Evolutionary conservation across 345 rosid species (phyloP), one percentile per base, ranked within the genome.

Genomic region (Rhizophora mangle): DNA sequence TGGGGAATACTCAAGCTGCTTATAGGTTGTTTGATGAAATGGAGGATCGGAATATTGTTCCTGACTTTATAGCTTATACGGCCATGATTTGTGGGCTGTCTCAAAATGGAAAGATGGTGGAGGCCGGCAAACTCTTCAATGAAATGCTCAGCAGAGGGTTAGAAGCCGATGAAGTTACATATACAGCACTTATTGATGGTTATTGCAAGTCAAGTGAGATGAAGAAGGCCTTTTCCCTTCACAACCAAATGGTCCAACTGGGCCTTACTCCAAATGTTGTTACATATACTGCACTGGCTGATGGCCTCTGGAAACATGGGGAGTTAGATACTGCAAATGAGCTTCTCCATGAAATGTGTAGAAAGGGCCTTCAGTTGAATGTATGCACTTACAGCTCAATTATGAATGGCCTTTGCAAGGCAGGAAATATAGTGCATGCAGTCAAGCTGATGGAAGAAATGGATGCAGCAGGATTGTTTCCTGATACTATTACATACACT

Each of bases 311-410:
- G 81, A 91, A 88, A 79, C 63, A 62, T 39, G 92, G 98, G 67
- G 96, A 94, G 70, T 52, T 94, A 59, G 88, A 88, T 30, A 84
- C 96, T 29, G 96, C 98, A 18, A 91, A 89, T 22, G 97, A 91
- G 58, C 96, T 94, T 81, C 92, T 94, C 60, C 93, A 89, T 72
- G 96, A 89, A 80, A 83, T 94, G 89, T 80, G 84, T 70, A 61
- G 78, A 49, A 81, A 86, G 73, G 97, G 98, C 63, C 93, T 94
- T 79, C 86, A 82, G 34, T 82, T 83, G 72, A 94, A 94, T 80
- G 72, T 89, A 27, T 82, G 67, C 74, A 88, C 98, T 55, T 94
- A 94, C 69, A 91, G 87, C 68, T 70, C 92, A 61, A 74, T 91
- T 65, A 81, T 91, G 56, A 89, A 88, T 76, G 98, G 97, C 76